Conservation (phyloP, 495 filamentous ascomycete genomes). For the Daldinia concentrica region DNA sequence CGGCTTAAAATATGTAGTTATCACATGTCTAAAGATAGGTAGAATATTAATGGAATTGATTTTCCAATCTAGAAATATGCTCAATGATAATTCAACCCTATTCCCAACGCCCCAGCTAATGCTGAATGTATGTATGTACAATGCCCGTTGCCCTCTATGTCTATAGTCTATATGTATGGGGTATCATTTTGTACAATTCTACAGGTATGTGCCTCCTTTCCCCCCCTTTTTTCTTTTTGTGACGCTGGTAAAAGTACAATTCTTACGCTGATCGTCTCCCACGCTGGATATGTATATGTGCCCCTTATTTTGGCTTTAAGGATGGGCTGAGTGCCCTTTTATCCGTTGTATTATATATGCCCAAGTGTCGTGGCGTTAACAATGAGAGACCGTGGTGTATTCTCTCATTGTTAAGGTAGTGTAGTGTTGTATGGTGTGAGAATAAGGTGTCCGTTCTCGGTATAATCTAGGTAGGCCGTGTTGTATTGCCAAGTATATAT, state of each 20-base stretch:
- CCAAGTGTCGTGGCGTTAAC: not conserved
- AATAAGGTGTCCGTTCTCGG: not conserved
- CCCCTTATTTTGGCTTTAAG: too few species aligned
- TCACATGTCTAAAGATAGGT: not conserved
- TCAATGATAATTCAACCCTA: not conserved
- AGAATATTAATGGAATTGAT: not conserved
- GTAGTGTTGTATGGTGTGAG: not conserved
- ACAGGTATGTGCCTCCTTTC: not conserved
- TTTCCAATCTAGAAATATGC: not conserved
- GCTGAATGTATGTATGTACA: not conserved
- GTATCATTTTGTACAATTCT: not conserved
- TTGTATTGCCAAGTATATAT: not conserved
- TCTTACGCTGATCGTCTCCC: too few species aligned
- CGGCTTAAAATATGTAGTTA: too few species aligned
- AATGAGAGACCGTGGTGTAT: not conserved
- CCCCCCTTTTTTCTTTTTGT: not conserved
- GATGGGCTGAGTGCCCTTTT: not conserved
- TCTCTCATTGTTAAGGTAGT: not conserved
- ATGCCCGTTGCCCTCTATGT: not conserved
- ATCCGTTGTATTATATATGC: not conserved
- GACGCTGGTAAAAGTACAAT: too few species aligned
- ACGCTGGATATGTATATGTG: too few species aligned
- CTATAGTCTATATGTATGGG: not conserved
- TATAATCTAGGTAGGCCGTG: not conserved
- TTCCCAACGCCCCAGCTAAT: not conserved